A percentile compares a stretch with the other conserved stretches of the same genome.
phyloP scores from a whole-genome alignment of 768 basidiomycete genomes.

The Suillus brevipes region DNA sequence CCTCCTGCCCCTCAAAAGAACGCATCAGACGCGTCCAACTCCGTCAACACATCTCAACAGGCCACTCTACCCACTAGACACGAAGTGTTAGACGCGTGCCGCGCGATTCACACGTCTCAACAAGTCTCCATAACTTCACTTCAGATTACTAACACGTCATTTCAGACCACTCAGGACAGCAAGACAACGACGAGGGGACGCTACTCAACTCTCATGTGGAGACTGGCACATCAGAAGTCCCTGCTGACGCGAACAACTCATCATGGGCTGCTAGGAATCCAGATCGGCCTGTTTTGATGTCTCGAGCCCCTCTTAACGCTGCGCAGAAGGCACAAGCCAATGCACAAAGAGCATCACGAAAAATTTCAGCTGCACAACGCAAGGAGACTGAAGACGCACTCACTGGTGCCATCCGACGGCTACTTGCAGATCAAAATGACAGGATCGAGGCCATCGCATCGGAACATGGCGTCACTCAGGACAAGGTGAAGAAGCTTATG shows the following conservation, averaged over 20 bases:
- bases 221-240: not conserved
- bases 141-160: not conserved
- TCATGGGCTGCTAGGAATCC: not conserved
- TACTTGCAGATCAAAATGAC: not conserved
- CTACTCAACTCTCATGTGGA: too few species aligned
- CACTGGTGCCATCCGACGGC: not conserved
- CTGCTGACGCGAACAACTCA: not conserved
- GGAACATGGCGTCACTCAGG: not conserved
- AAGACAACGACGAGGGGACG: too few species aligned
- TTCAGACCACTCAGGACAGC: too few species aligned
- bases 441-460: not conserved
- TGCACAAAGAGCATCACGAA: not conserved
- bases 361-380: not conserved
- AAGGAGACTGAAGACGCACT: not conserved
- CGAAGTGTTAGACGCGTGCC: not conserved
- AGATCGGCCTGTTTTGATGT: not conserved
- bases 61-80: too few species aligned
- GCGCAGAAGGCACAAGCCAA: not conserved
- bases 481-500: constrained; percentile 8
- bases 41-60: too few species aligned
- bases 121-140: not conserved
- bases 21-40: too few species aligned
- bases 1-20: too few species aligned
- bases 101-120: too few species aligned
- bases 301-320: not conserved